A percentile compares a stretch with the other conserved stretches of the same genome.
These are phyloP conservation scores for Heracleum sosnowskyi DNA, from an alignment of 129 eudicot species.

Conservation along the genomic window DNA sequence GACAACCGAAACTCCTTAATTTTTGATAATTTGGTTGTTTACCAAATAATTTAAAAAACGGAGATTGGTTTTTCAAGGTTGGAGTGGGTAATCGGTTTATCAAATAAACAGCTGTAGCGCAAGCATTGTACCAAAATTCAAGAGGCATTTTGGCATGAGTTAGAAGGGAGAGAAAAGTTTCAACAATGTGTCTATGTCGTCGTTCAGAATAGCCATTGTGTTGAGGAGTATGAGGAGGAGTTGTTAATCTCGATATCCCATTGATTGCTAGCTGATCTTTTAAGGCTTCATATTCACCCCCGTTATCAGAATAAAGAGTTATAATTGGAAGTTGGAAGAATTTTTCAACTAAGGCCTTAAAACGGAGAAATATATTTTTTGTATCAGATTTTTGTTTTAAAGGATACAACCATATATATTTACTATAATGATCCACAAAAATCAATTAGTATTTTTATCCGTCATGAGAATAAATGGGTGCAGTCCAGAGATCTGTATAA, in stretches of 20 bases:
- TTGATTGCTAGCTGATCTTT: neutral
- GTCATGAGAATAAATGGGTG: neutral
- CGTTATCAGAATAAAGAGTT: neutral
- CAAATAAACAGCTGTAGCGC: neutral
- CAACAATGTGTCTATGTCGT: neutral
- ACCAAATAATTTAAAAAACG: neutral
- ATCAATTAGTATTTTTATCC: neutral
- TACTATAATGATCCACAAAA: neutral
- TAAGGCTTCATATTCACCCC: neutral
- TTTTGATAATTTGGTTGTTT: neutral
- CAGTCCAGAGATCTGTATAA: neutral
- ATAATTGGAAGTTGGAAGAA: neutral
- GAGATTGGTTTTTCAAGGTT: neutral
- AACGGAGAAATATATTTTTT: too few species aligned
- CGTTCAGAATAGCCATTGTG: neutral
- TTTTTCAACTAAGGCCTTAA: neutral
- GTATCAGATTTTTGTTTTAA: too few species aligned
- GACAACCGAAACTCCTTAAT: conserved; percentile 11
- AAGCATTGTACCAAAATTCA: neutral
- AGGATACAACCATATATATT: neutral
- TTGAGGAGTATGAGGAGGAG: neutral
- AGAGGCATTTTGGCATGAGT: neutral
- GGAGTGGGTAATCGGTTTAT: neutral
- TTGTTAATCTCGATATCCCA: neutral
- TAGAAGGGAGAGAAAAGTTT: neutral